Conservation (phyloP, 1,284 basidiomycete genomes). For the Apiotrichum mycotoxinovorans region DNA sequence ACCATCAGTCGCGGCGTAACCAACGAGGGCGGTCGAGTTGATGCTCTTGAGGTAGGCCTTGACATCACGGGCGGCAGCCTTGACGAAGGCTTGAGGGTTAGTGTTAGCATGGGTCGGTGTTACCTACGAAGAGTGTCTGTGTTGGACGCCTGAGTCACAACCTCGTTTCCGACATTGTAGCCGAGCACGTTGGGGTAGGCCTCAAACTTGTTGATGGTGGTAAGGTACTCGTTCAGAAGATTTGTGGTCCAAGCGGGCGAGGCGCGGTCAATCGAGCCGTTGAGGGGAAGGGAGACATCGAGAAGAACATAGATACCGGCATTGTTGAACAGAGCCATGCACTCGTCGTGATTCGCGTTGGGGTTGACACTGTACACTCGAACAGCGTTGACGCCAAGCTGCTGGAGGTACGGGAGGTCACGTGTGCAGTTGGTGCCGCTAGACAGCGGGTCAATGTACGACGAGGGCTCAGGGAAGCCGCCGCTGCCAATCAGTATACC, state of each 20-base stretch:
- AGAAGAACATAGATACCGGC: slow-evolving; percentile 89
- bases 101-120: neutral
- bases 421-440: slow-evolving; percentile 66
- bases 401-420: slow-evolving; percentile 70
- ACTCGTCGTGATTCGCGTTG: slow-evolving; percentile 73
- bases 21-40: slow-evolving; percentile 65
- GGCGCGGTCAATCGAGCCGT: slow-evolving; percentile 77
- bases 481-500: slow-evolving; percentile 30
- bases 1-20: slow-evolving; percentile 82
- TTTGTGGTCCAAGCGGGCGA: slow-evolving; percentile 77
- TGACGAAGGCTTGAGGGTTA: slow-evolving; percentile 62
- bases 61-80: slow-evolving; percentile 82
- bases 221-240: slow-evolving; percentile 72
- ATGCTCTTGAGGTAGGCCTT: slow-evolving; percentile 77
- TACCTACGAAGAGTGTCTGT: slow-evolving; percentile 60
- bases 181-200: slow-evolving; percentile 80
- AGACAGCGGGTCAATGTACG: slow-evolving; percentile 65
- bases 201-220: slow-evolving; percentile 71
- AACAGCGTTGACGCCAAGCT: slow-evolving; percentile 58
- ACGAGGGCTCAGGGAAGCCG: slow-evolving; percentile 65
- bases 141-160: slow-evolving; percentile 60
- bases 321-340: slow-evolving; percentile 71
- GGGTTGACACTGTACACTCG: slow-evolving; percentile 83
- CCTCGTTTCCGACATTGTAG: slow-evolving; percentile 84
- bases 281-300: slow-evolving; percentile 76